Conservation (phyloP, 768 basidiomycete species). For the Trametes maxima region DNA sequence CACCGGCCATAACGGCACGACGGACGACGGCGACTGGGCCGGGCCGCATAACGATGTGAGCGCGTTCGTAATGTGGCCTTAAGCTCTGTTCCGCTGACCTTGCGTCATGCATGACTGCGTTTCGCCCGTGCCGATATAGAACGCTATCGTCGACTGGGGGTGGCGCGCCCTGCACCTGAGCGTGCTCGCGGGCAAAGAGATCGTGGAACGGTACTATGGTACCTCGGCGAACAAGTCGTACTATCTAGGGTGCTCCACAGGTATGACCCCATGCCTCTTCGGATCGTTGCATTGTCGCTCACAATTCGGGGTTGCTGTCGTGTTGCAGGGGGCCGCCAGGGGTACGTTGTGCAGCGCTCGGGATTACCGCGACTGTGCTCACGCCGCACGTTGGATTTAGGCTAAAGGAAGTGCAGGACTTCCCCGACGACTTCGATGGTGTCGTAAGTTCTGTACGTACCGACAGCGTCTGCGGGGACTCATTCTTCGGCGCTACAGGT, state of each 20-base stretch:
- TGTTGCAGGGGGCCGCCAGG: slow-evolving; percentile 32
- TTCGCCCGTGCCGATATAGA: slow-evolving; percentile 9
- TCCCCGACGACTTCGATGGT: slow-evolving; percentile 38
- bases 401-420: slow-evolving; percentile 30
- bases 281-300: background rate
- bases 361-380: background rate
- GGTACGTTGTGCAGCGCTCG: slow-evolving; percentile 14
- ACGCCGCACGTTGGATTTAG: slow-evolving; percentile 8
- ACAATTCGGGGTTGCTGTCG: background rate
- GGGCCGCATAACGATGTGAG: slow-evolving; percentile 30
- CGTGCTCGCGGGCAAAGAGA: slow-evolving; percentile 31
- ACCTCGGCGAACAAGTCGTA: slow-evolving; percentile 29
- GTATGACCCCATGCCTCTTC: slow-evolving; percentile 5
- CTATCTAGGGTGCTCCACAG: slow-evolving; percentile 36
- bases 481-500: slow-evolving; percentile 20
- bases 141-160: slow-evolving; percentile 35
- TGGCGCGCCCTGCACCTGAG: slow-evolving; percentile 33
- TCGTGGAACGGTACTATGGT: slow-evolving; percentile 33
- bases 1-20: slow-evolving; percentile 25
- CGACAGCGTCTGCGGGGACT: background rate
- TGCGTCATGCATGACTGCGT: background rate
- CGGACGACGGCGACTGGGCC: slow-evolving; percentile 24
- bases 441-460: slow-evolving; percentile 23
- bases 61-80: background rate
- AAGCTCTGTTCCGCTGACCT: background rate